Evolutionary conservation across 192 early-diverging fungal species (phyloP).

Genomic region (Coemansia sp.): DNA sequence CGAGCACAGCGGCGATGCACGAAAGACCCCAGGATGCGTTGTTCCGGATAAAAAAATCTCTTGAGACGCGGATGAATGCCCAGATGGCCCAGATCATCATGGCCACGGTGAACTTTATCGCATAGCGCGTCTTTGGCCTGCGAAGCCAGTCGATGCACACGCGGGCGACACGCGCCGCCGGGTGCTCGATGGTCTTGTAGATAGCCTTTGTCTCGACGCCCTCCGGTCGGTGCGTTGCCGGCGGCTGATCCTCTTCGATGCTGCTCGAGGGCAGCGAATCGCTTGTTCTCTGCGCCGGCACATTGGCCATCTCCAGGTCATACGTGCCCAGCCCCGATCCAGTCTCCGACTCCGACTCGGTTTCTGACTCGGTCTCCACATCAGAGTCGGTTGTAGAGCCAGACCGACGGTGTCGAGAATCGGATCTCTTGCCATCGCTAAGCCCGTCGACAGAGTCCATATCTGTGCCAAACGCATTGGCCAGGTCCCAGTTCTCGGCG

Average conservation of each 20-base stretch:
- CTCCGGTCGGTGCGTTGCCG: slow-evolving; percentile 1
- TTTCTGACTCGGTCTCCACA: neutral
- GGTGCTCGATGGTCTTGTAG: slow-evolving; percentile 20
- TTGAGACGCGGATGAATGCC: slow-evolving; percentile 28
- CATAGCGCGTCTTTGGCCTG: slow-evolving; percentile 36
- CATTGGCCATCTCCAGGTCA: neutral
- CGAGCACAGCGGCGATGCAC: slow-evolving; percentile 31
- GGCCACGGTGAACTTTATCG: slow-evolving; percentile 39
- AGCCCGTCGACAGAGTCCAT: neutral
- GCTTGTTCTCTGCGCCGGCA: neutral
- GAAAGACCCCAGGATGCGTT: slow-evolving; percentile 37
- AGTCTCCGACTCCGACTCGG: slow-evolving; percentile 2
- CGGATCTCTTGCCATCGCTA: too few species aligned
- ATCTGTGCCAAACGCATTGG: slow-evolving; percentile 22
- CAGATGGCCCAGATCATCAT: slow-evolving; percentile 47
- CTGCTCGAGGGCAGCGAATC: neutral
- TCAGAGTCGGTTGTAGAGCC: too few species aligned
- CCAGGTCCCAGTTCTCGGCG: slow-evolving; percentile 24
- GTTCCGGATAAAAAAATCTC: slow-evolving; percentile 19
- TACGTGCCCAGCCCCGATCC: too few species aligned
- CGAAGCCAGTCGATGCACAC: slow-evolving; percentile 20
- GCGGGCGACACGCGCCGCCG: slow-evolving; percentile 13
- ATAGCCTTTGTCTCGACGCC: slow-evolving; percentile 5
- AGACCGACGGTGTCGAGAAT: too few species aligned
- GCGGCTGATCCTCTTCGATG: neutral